phyloP scores from a whole-genome alignment of 805 yeast genomes.

The Nadsonia fulvescens region DNA sequence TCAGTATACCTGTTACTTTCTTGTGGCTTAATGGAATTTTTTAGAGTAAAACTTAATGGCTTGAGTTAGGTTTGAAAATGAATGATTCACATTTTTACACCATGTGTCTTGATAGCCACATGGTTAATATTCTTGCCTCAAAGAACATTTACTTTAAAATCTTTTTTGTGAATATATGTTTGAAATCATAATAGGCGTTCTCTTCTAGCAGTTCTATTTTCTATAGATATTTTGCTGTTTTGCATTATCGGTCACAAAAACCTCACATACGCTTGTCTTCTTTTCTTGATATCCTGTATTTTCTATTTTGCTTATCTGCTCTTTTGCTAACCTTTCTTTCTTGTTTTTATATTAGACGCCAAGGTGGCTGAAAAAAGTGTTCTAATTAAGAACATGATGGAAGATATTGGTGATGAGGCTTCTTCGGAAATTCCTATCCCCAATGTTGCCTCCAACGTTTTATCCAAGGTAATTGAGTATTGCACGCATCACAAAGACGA shows the following conservation, averaged over 20 bases:
- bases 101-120: too few species aligned
- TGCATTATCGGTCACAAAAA: too few species aligned
- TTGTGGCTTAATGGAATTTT: conserved; percentile 1
- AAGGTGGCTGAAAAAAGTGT: conserved; percentile 77
- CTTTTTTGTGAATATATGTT: too few species aligned
- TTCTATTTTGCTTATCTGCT: neutral
- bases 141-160: too few species aligned
- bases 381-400: conserved; percentile 70
- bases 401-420: conserved; percentile 37
- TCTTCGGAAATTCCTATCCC: conserved; percentile 71
- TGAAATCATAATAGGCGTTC: too few species aligned
- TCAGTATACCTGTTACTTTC: conserved; percentile 1
- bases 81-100: too few species aligned
- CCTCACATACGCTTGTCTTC: too few species aligned
- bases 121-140: too few species aligned
- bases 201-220: too few species aligned
- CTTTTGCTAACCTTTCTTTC: conserved; percentile 3
- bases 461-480: conserved; percentile 88
- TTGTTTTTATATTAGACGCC: conserved; percentile 18
- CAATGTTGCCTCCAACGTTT: conserved; percentile 56
- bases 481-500: conserved; percentile 80
- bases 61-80: conserved; percentile 1
- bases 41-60: too few species aligned
- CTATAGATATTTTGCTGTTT: too few species aligned
- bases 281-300: conserved; percentile 2